phyloP scores from a whole-genome alignment of 352 stramenopile genomes.

The Globisporangium barbulae region DNA sequence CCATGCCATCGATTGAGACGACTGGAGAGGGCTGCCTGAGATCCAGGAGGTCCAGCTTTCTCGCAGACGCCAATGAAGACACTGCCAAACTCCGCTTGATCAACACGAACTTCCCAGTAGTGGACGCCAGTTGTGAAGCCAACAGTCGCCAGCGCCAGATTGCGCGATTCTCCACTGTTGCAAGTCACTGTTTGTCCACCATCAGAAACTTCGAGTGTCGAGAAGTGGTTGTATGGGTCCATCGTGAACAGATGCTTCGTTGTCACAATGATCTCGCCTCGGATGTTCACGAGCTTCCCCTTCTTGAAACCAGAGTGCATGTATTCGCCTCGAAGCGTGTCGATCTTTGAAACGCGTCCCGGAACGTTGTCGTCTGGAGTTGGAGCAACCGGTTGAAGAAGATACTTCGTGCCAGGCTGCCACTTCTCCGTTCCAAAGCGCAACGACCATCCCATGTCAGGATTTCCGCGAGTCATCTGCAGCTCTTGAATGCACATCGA shows the following conservation, averaged over 20 bases:
- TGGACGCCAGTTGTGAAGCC: conserved; percentile 92
- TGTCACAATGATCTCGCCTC: conserved; percentile 57
- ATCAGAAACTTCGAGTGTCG: conserved; percentile 72
- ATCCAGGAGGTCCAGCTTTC: conserved; percentile 75
- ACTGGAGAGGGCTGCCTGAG: conserved; percentile 70
- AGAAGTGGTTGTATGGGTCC: conserved; percentile 75
- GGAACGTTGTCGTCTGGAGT: neutral
- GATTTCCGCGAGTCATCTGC: conserved; percentile 73
- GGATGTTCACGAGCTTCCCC: conserved; percentile 62
- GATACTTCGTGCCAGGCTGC: conserved; percentile 86
- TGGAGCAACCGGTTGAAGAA: conserved; percentile 27
- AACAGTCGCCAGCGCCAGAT: conserved; percentile 79
- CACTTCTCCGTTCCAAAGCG: conserved; percentile 86
- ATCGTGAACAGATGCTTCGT: conserved; percentile 85
- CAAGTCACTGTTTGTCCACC: conserved; percentile 79
- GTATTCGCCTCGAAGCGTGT: conserved; percentile 56
- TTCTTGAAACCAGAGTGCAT: conserved; percentile 48
- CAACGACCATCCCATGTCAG: conserved; percentile 85
- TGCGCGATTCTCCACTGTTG: conserved; percentile 81
- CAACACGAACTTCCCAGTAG: conserved; percentile 98
- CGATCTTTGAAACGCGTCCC: conserved; percentile 15
- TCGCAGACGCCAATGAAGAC: conserved; percentile 97
- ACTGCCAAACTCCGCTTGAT: conserved; percentile 97
- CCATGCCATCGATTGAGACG: conserved; percentile 88
- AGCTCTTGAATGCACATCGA: conserved; percentile 77